Conservation (phyloP, 306 rosid species). For the Astragalus glycyphyllos region DNA sequence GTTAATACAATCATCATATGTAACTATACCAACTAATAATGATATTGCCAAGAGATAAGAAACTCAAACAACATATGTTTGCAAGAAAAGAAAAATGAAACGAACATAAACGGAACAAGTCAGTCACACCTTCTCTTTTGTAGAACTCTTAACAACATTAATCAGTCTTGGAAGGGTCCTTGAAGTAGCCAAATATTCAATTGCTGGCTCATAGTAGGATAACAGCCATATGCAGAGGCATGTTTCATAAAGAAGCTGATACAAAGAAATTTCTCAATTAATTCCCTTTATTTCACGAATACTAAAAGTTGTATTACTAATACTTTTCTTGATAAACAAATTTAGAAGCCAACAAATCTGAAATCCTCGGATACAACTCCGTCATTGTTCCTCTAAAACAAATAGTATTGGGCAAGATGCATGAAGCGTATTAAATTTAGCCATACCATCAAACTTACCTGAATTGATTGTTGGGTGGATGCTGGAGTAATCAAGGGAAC, state of each 20-base stretch:
- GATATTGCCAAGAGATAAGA: conserved; percentile 4
- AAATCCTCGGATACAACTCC: conserved; percentile 6
- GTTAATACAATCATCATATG: conserved; percentile 32
- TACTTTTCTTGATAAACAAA: conserved; percentile 13
- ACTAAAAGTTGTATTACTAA: conserved; percentile 14
- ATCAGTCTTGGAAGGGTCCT: conserved; percentile 88
- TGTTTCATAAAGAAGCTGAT: conserved; percentile 93
- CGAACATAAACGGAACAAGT: conserved; percentile 31
- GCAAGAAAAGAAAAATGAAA: conserved; percentile 23
- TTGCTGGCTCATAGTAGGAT: conserved; percentile 94
- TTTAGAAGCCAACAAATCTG: conserved; percentile 30
- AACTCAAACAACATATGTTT: conserved; percentile 9
- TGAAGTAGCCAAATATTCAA: conserved; percentile 91
- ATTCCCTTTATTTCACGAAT: conserved; percentile 30
- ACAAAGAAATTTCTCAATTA: conserved; percentile 48
- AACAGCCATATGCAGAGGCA: conserved; percentile 96
- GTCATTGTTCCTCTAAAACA: conserved; percentile 2
- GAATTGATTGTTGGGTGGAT: conserved; percentile 95
- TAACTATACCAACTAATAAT: conserved; percentile 10
- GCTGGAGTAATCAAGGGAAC: conserved; percentile 93
- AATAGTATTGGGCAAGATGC: conserved; percentile 28
- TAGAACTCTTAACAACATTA: conserved; percentile 90
- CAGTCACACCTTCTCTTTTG: conserved; percentile 89
- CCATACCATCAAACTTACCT: conserved; percentile 58
- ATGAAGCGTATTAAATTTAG: conserved; percentile 21